Evolutionary conservation across 345 rosid species (phyloP), one percentile per base, ranked within the genome.

Genomic region (Sapria himalayana): DNA sequence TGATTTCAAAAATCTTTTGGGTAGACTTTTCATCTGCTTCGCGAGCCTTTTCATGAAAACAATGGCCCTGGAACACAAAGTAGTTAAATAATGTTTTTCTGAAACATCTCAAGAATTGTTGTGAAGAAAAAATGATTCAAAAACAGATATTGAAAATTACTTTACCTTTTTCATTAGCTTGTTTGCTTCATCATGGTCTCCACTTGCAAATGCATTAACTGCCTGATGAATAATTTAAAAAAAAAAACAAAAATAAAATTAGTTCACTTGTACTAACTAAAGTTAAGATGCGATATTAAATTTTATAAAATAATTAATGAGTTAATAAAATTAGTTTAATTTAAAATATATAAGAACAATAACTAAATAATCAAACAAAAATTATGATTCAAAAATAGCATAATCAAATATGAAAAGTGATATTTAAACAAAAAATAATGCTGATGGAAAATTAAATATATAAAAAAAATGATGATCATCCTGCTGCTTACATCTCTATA

Each of bases 1-100:
- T 49, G 27, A 62, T 71, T 48, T 66, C 72, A 21, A 67, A 66
- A 37, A 69, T 64, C 65, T 50, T 71, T 42, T 39, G 43, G 33
- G 40, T 39, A 9, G 78, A 73, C 52, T 73, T 70, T 14, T 77
- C 72, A 41, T 71, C 68, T 37, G 76, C 76, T 48, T 63, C 37
- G 6, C 59, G 65, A 52, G 76, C 76, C 58, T 57, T 77, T 20
- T 37, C 44, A 22, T 25, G 43, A 40, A 56, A 69, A 43, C 59
- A 63, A 15, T 57, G 50, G 13, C 76, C 81, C 89, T 77, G 78
- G 29, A 50, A 58, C 18, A 44, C 41, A n/a, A n/a, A n/a, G n/a
- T n/a, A n/a, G n/a, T n/a, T n/a, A n/a, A n/a, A n/a, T n/a, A n/a
- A n/a, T n/a, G n/a, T n/a, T n/a, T n/a, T n/a, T n/a, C n/a, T n/a